Percentiles rank a stretch among this genome's conserved stretches.
Conservation (phyloP, 2,329 filamentous ascomycete species). For the Colletotrichum neosansevieriae region DNA sequence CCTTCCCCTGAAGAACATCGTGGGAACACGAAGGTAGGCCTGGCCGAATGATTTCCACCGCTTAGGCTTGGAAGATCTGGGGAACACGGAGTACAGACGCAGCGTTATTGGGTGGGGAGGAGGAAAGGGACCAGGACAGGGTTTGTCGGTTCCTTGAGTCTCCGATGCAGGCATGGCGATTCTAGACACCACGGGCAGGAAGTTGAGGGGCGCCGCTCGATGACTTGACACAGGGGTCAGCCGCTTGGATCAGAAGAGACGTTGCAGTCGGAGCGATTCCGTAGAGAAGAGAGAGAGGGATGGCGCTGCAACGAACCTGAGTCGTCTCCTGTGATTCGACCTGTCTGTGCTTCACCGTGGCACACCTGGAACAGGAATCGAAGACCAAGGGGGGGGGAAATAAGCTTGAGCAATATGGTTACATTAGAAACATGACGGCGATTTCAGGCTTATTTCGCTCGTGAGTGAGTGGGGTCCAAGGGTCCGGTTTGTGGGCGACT, state of each 20-base stretch:
- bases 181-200: conserved; percentile 3
- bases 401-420: conserved; percentile 31
- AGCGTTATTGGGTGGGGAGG: background rate
- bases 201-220: background rate
- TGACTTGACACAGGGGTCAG: conserved; percentile 10
- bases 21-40: background rate
- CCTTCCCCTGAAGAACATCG: background rate
- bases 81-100: background rate
- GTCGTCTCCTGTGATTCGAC: conserved; percentile 16
- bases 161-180: conserved; percentile 20
- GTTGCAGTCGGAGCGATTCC: conserved; percentile 22
- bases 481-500: conserved; percentile 12
- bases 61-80: conserved; percentile 14
- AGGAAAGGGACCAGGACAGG: background rate
- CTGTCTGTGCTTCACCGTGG: conserved; percentile 18
- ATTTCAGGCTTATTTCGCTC: background rate
- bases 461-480: background rate
- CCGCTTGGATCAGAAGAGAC: conserved; percentile 20
- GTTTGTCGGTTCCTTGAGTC: conserved; percentile 19
- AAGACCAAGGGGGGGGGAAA: background rate
- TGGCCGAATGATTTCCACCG: conserved; percentile 1
- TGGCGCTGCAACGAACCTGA: conserved; percentile 9
- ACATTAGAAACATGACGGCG: conserved; percentile 10
- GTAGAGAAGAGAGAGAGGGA: conserved; percentile 13
- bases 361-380: conserved; percentile 31